Percentiles rank a stretch among this genome's conserved stretches.
Conservation (phyloP, 352 stramenopile genomes). For the Aphanomyces euteiches region DNA sequence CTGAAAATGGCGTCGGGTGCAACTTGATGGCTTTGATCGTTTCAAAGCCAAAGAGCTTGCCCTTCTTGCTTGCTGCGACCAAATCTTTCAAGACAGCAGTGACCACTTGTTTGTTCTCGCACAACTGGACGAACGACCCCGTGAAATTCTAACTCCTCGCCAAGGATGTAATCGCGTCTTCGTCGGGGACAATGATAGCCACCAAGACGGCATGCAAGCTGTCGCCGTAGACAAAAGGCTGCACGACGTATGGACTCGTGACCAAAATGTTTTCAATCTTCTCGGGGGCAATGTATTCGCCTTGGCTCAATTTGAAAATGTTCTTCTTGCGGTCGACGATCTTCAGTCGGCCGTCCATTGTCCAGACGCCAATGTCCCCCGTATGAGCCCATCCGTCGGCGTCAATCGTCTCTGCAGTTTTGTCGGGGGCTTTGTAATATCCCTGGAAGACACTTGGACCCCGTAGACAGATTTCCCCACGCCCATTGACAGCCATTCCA, state of each 20-base stretch:
- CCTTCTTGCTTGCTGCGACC: too few relatives aligned
- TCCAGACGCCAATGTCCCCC: slow-evolving; percentile 94
- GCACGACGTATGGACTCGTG: slow-evolving; percentile 86
- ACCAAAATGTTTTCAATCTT: slow-evolving; percentile 95
- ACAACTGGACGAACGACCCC: slow-evolving; percentile 29
- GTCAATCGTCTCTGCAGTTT: slow-evolving; percentile 90
- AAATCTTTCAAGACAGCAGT: too few relatives aligned
- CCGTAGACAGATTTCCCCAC: slow-evolving; percentile 43
- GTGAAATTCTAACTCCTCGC: neutral
- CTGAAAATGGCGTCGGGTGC: too few relatives aligned
- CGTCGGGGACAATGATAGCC: slow-evolving; percentile 91
- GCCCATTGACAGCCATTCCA: slow-evolving; percentile 11
- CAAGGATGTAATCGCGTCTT: slow-evolving; percentile 58
- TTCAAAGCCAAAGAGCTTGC: too few relatives aligned
- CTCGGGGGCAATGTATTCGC: slow-evolving; percentile 95
- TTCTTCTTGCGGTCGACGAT: slow-evolving; percentile 92
- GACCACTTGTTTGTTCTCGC: slow-evolving; percentile 12
- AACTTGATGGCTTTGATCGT: too few relatives aligned
- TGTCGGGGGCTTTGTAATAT: slow-evolving; percentile 91
- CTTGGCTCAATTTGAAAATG: slow-evolving; percentile 92
- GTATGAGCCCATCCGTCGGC: slow-evolving; percentile 96
- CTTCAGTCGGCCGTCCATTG: slow-evolving; percentile 83
- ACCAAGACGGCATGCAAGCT: slow-evolving; percentile 92
- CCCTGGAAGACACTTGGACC: slow-evolving; percentile 83
- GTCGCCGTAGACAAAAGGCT: slow-evolving; percentile 95